Percentiles rank a stretch among this genome's conserved stretches.
These are phyloP conservation scores for Neospermospora avenae DNA, from an alignment of 2,329 filamentous ascomycete species.

Conservation along the genomic window DNA sequence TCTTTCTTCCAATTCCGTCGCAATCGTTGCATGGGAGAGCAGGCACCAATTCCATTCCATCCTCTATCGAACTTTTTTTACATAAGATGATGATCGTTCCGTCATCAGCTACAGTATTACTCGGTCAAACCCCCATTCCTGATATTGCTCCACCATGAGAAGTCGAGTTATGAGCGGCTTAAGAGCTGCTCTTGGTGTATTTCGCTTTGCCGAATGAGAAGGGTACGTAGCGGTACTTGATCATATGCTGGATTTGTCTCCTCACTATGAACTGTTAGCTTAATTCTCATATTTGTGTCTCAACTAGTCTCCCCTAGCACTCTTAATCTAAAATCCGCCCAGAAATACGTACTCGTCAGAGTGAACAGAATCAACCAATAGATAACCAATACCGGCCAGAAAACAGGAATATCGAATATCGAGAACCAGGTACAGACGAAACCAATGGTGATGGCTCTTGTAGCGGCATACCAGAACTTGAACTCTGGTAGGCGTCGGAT, in stretches of 20 bases:
- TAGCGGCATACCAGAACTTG: slow-evolving; percentile 99
- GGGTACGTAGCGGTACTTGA: slow-evolving; percentile 98
- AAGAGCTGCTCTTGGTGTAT: slow-evolving; percentile 62
- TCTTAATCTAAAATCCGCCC: too few species aligned
- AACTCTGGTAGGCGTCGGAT: slow-evolving; percentile 96
- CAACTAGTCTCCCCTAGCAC: too few species aligned
- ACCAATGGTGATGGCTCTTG: slow-evolving; percentile 76
- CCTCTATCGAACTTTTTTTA: slow-evolving; percentile 17
- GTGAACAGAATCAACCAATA: slow-evolving; percentile 98
- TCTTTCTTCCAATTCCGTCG: neutral
- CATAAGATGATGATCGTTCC: slow-evolving; percentile 13
- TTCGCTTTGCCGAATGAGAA: slow-evolving; percentile 88
- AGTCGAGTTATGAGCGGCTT: neutral
- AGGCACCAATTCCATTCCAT: neutral
- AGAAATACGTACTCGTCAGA: slow-evolving; percentile 74
- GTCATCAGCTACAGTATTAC: neutral
- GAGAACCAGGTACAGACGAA: slow-evolving; percentile 91
- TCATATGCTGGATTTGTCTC: slow-evolving; percentile 99
- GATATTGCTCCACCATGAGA: neutral
- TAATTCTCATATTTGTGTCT: neutral
- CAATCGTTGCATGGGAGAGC: neutral
- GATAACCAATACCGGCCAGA: slow-evolving; percentile 97
- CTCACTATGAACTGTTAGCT: slow-evolving; percentile 63
- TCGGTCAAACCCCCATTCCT: neutral
- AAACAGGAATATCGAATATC: slow-evolving; percentile 94